These are phyloP conservation scores for Tylopilus cervinicoccineus DNA, from an alignment of 768 basidiomycete species.

Conservation along the genomic window DNA sequence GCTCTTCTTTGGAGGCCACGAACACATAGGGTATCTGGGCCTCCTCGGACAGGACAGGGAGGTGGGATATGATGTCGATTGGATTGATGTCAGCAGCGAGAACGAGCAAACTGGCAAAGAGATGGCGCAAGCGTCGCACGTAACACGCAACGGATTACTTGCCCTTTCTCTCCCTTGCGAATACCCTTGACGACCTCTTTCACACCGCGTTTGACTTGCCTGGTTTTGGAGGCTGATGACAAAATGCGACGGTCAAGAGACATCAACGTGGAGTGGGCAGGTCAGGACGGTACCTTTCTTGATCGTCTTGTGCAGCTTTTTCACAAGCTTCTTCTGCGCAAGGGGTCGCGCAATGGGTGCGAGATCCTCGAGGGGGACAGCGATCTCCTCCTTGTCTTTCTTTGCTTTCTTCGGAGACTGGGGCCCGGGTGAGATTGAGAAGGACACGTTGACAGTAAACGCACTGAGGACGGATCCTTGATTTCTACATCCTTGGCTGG, in stretches of 20 bases:
- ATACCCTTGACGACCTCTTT: constrained; percentile 99
- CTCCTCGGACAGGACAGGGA: constrained; percentile 93
- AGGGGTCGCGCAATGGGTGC: constrained; percentile 94
- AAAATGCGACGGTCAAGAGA: neutral
- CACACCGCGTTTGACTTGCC: constrained; percentile 95
- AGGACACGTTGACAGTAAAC: constrained; percentile 25
- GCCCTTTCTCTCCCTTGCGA: constrained; percentile 97
- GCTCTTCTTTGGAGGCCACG: constrained; percentile 89
- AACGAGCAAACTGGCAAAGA: constrained; percentile 63
- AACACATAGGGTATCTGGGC: constrained; percentile 88
- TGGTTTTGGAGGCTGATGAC: constrained; percentile 77
- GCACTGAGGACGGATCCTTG: constrained; percentile 35
- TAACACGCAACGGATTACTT: constrained; percentile 26
- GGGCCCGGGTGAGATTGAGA: constrained; percentile 13
- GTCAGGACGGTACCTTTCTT: constrained; percentile 64
- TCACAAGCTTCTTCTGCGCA: constrained; percentile 88
- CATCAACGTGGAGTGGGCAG: neutral
- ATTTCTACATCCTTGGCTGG: constrained; percentile 47
- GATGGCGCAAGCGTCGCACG: constrained; percentile 4
- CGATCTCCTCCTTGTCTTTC: constrained; percentile 57
- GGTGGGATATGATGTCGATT: constrained; percentile 96
- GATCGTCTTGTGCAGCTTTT: constrained; percentile 92
- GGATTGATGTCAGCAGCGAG: constrained; percentile 97
- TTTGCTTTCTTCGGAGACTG: constrained; percentile 55
- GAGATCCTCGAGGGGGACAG: constrained; percentile 73